phyloP scores from a whole-genome alignment of 2,329 filamentous ascomycete genomes.

The Aspergillus sp. region DNA sequence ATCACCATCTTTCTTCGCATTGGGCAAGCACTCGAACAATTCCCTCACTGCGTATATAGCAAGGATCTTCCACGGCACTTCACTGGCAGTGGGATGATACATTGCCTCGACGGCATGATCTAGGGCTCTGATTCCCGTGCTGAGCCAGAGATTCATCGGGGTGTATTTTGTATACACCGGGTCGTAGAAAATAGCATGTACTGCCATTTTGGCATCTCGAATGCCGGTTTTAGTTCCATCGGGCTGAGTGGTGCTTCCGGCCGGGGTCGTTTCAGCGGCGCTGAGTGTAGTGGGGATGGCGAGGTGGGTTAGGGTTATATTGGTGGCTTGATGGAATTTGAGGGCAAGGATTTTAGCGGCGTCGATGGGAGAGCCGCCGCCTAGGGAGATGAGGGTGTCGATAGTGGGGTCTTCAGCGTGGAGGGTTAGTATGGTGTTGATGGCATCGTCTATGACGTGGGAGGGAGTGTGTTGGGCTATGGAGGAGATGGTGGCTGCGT shows the following conservation, averaged over 20 bases:
- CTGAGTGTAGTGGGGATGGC: constrained; percentile 13
- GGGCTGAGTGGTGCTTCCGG: background rate
- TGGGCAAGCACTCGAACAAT: background rate
- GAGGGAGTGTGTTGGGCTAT: constrained; percentile 5
- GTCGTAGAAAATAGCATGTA: constrained; percentile 6
- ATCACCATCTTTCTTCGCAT: background rate
- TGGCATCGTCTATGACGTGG: background rate
- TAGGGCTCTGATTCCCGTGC: constrained; percentile 7
- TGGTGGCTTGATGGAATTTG: background rate
- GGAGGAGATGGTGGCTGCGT: constrained; percentile 3
- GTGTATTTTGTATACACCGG: constrained; percentile 3
- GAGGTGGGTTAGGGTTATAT: background rate
- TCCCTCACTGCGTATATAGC: background rate
- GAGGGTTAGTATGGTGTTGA: background rate
- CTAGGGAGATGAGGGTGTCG: constrained; percentile 3
- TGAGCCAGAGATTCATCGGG: constrained; percentile 3
- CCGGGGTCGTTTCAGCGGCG: constrained; percentile 8
- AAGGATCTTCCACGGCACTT: constrained; percentile 4
- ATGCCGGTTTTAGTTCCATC: background rate
- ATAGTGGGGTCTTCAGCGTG: background rate
- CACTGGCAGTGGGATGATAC: background rate
- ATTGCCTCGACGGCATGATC: constrained; percentile 9
- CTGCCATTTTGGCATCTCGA: background rate
- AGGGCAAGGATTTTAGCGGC: constrained; percentile 5
- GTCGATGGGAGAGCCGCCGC: constrained; percentile 9